These are phyloP conservation scores for Citeromyces matritensis DNA, from an alignment of 805 yeast genomes.

Conservation along the genomic window DNA sequence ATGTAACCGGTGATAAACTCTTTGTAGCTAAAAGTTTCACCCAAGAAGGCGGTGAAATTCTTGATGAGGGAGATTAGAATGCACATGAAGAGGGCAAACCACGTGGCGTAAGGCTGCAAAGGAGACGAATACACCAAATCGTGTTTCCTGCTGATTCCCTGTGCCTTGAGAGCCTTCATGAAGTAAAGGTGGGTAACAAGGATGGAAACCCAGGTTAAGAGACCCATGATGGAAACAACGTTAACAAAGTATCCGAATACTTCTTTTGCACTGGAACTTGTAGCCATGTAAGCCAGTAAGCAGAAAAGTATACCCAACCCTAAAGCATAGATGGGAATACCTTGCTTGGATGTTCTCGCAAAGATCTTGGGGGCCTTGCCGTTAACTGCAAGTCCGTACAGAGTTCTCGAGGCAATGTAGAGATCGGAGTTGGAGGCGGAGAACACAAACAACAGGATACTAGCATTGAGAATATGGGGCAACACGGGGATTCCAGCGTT, in stretches of 20 bases:
- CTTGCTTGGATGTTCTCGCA: constrained; percentile 47
- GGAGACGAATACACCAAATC: constrained; percentile 50
- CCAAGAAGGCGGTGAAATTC: constrained; percentile 60
- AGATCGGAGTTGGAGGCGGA: constrained; percentile 75
- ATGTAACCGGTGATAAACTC: constrained; percentile 68
- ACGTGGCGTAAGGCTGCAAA: constrained; percentile 55
- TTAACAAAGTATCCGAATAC: constrained; percentile 60
- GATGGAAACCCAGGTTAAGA: constrained; percentile 64
- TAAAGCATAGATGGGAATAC: constrained; percentile 55
- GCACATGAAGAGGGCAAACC: constrained; percentile 38
- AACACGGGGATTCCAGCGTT: constrained; percentile 49
- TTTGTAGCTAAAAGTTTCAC: constrained; percentile 38
- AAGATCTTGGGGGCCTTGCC: constrained; percentile 63
- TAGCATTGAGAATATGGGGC: constrained; percentile 66
- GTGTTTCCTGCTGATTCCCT: constrained; percentile 41
- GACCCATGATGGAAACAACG: constrained; percentile 62
- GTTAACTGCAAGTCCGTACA: constrained; percentile 57
- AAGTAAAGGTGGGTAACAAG: constrained; percentile 54
- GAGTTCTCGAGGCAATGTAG: constrained; percentile 63
- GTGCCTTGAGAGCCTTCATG: constrained; percentile 49
- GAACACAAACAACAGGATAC: constrained; percentile 62
- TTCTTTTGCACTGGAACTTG: constrained; percentile 35
- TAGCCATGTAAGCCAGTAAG: constrained; percentile 57
- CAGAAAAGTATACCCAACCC: constrained; percentile 36
- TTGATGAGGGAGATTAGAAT: constrained; percentile 43